Base-by-base conservation (phyloP, 2,329 filamentous ascomycete species). In the Fusarium mangiferae region DNA sequence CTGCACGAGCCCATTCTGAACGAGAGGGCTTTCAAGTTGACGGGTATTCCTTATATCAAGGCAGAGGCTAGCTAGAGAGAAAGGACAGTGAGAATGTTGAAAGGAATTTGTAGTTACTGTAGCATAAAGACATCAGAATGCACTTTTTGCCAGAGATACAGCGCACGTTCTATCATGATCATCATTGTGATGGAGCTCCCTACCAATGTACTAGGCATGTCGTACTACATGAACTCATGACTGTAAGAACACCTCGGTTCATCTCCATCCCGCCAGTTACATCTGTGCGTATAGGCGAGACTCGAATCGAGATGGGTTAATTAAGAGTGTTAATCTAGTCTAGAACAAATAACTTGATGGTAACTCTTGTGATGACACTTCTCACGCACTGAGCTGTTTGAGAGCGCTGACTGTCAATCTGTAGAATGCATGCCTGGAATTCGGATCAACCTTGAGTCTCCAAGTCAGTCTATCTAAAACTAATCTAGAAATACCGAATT, bases 31-130 rank as follows among this genome's bases (percentile, higher is more conserved):
- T 76, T 73, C n/a, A 76, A 75, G 69, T 38, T 76, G n/a, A 76
- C 74, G 7, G 74, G 74, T 12, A 76, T 76, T 51, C 74, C 74
- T 12, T 76, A 76, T 11, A 76, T 76, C 30, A 68, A 76, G 48
- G 26, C 61, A 18, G 38, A 62, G 12, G 30, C 28, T 3, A 39
- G 42, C 6, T 67, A 42, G 36, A 35, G 13, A 7, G 4, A 13
- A 14, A n/a, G 7, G 30, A 17, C 12, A 10, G 6, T 12, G 28
- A 10, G 10, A 5, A 18, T 15, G 26, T 18, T 7, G 24, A 3
- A 28, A 33, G 10, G 12, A 17, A 12, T 12, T 44, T 3, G 35
- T 20, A 44, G 41, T 41, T 38, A 30, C 10, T 67, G 22, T 62
- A 62, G 22, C n/a, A 38, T 55, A 55, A 26, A 24, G 24, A 26